Base-by-base conservation (phyloP, 2,329 filamentous ascomycete species). In the Alternaria conjuncta region DNA sequence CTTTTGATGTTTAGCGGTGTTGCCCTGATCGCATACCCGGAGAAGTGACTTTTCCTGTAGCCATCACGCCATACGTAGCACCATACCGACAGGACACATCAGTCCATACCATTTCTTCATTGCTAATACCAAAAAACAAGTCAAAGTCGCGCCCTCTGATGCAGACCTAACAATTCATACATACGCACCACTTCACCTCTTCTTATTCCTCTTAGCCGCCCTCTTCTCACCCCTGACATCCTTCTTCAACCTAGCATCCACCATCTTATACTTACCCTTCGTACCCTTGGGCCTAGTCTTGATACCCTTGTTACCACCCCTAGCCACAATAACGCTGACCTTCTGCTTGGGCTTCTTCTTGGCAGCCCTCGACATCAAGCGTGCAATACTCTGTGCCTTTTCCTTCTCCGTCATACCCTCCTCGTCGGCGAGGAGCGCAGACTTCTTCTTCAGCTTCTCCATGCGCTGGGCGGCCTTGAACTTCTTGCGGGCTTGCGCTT, bases 391-490 rank as follows among this genome's bases (percentile, higher is more conserved):
- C 68, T 90, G 88, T 3, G 94, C 92, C 86, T 99, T 99, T 81
- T 99, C 96, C 82, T 94, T 94, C 84, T 99, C 96, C 13, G 92
- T 97, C 85, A 97, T 89, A 55, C 92, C 92, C 79, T 97, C 95
- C 71, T 97, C 95, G 62, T 94, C 92, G 20, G 90, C 91, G 55
- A 99, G 83, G 73, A 97, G 83, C 43, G 96, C 94, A n/a, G 90
- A 93, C 87, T 99, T 99, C 89, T 96, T 97, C 84, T 94, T 93
- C 68, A 99, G 84, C 84, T 97, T 97, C 86, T 99, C 96, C 28
- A 99, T 83, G 61, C 88, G 87, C 81, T 96, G 92, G 1, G 93
- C 95, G 9, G 94, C 90, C 87, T 96, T 96, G 82, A 97, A 91
- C 84, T 97, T 98, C 89, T 99, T 99, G 63, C 96, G 88, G 36